Evolutionary conservation across 225 moss, liverwort and hornwort genomes (phyloP), one percentile per base, ranked within the genome.

Genomic region (Thuidium tamariscinum): DNA sequence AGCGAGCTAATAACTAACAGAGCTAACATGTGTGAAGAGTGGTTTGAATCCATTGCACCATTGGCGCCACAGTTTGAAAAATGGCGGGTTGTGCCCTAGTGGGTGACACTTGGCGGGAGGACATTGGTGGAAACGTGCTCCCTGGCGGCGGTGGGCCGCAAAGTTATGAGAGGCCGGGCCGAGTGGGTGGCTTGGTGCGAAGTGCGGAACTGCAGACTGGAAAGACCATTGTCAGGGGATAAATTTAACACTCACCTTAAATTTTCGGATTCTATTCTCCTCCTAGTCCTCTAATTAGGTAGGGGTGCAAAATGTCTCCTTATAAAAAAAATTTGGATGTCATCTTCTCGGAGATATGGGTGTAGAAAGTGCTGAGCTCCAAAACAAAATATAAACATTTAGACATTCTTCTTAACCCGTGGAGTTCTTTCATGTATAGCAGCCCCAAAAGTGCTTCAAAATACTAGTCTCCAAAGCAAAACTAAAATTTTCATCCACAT

Each of bases 41-140:
- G 27, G 16, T 1, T 70, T 7, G 23, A 42, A 52, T 44, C 11
- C 29, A 55, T 1, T 18, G 34, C 71, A 42, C 4, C 18, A 30
- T 75, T 83, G 5, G 79, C 91, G 89, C 86, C 89, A 77, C 7
- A 13, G 66, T 89, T 87, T 87, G 78, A 87, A 82, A 79, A 41
- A 73, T 78, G 84, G 89, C 82, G 91, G 72, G 77, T 9, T 19
- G 11, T 3, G 12, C 2, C 30, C 10, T 11, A 10, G 48, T 25
- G 29, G 16, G 41, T 20, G 21, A 63, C 61, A 68, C 86, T 30
- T 88, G 88, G 82, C 49, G 12, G 42, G 32, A 39, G 30, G 2
- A 1, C 13, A 48, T 81, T 83, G 81, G 85, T 76, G 80, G 36
- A 60, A 25, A 32, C 3, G 26, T 1, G 4, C 12, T 37, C 37